A percentile compares a stretch with the other conserved stretches of the same genome.
Conservation (phyloP, 495 filamentous ascomycete genomes). For the Sporormia fimetaria region DNA sequence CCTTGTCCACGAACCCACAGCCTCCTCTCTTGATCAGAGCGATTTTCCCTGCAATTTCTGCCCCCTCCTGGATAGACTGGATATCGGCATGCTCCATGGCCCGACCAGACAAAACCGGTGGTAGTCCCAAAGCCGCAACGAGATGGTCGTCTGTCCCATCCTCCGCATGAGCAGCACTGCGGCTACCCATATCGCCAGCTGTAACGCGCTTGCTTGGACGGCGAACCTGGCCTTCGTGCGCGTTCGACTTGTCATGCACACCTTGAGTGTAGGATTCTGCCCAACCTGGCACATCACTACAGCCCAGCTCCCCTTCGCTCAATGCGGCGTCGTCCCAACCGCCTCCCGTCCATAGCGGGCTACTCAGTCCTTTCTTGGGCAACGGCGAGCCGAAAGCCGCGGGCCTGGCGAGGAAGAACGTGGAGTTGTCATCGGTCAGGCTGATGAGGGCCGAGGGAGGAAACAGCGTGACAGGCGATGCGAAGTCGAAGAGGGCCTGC, state of each 20-base stretch:
- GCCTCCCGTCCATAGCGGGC: conserved; percentile 80
- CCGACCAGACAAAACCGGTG: conserved; percentile 33
- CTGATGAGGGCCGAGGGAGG: conserved; percentile 91
- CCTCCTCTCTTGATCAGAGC: conserved; percentile 84
- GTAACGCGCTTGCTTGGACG: too few relatives aligned
- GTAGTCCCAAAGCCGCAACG: conserved; percentile 38
- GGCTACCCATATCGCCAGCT: neutral
- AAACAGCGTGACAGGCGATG: conserved; percentile 66
- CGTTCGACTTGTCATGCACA: conserved; percentile 6
- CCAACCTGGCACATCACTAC: conserved; percentile 95
- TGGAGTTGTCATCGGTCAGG: conserved; percentile 94
- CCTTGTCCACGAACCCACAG: conserved; percentile 94
- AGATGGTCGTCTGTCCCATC: conserved; percentile 93
- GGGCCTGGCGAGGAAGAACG: conserved; percentile 85
- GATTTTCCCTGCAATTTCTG: conserved; percentile 87
- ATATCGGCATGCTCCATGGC: conserved; percentile 71
- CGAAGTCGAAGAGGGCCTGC: conserved; percentile 51
- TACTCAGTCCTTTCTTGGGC: conserved; percentile 63
- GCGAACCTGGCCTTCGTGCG: neutral
- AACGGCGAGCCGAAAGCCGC: conserved; percentile 84
- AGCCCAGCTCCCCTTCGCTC: conserved; percentile 74
- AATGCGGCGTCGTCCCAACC: conserved; percentile 69
- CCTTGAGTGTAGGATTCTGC: too few relatives aligned
- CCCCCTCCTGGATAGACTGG: conserved; percentile 84
- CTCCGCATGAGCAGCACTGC: conserved; percentile 30